Conservation (phyloP, 495 filamentous ascomycete species). For the Penicillium dipodomyicola region DNA sequence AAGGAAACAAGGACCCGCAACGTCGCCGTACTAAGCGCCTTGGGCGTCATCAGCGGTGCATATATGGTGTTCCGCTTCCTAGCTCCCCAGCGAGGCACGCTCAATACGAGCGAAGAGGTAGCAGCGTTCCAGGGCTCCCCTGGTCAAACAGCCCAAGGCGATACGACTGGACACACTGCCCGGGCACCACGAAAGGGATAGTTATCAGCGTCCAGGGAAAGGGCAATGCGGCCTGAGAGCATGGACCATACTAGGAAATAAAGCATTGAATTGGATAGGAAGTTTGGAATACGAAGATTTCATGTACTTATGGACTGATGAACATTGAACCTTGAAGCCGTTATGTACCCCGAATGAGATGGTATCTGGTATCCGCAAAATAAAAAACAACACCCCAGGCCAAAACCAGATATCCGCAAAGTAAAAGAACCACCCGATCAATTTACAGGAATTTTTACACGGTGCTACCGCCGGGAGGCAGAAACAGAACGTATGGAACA, state of each 20-base stretch:
- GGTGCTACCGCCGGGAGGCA: not conserved
- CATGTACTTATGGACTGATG: not conserved
- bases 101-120: conserved; percentile 15
- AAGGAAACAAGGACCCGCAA: conserved; percentile 14
- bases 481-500: not conserved
- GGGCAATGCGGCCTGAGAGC: not conserved
- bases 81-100: conserved; percentile 12
- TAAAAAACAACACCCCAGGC: not conserved
- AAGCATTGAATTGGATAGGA: not conserved
- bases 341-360: conserved; percentile 1
- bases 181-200: conserved; percentile 3
- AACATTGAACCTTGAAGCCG: not conserved
- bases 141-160: conserved; percentile 13
- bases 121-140: conserved; percentile 8
- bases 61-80: conserved; percentile 17
- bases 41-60: conserved; percentile 22
- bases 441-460: conserved; percentile 6
- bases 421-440: not conserved
- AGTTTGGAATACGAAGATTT: not conserved
- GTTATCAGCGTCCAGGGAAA: not conserved
- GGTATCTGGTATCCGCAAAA: conserved; percentile 5
- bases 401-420: conserved; percentile 1
- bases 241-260: not conserved
- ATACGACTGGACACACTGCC: conserved; percentile 3
- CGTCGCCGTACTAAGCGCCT: conserved; percentile 19